Base-by-base conservation (phyloP, 2,329 filamentous ascomycete genomes). In the Blastomyces emzantsi region DNA sequence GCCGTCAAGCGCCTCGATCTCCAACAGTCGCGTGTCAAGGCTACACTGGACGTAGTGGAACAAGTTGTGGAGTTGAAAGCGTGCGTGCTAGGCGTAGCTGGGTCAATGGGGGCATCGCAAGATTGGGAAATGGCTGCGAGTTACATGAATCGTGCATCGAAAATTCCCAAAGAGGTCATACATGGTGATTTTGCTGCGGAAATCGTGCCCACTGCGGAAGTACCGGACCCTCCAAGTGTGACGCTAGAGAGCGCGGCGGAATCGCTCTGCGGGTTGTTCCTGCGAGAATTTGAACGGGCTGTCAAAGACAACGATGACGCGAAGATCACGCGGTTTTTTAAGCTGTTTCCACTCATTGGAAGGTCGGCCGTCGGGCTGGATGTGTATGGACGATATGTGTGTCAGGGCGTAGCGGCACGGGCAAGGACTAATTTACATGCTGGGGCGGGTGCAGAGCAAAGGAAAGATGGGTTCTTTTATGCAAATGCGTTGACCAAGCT, bases 71-170 rank as follows among this genome's bases (percentile, higher is more conserved):
- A 99, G 81, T 87, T 99, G 68, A 97, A 97, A 78, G 90, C 94
- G 9, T 99, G 94, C 74, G 90, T 97, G 45, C 86, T 97, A 65
- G 94, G 94, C 54, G 92, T 97, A 13, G 87, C 93, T 33, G 94
- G 92, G 22, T 95, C 90, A 65, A 99, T 99, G 94, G 94, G 93
- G 43, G 93, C 92, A 4, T 91, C 94, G 52, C 94, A 99, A 76
- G 94, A 99, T 78, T 99, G 94, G 94, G 94, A 99, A 76, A 94
- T 91, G 2, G 94, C 94, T 3, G 94, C 94, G 1, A 89, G 85
- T 57, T 97, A 97, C 75, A 83, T 99, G 64, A 86, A 89, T 67
- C 85, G 93, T 55, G 92, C 94, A 7, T 87, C 87, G 65, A 87
- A 89, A 68, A 87, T 99, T 15, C 92, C 93, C 0, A 83, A 87